Evolutionary conservation across 495 filamentous ascomycete species (phyloP).

Genomic region (Penicillium taxi): DNA sequence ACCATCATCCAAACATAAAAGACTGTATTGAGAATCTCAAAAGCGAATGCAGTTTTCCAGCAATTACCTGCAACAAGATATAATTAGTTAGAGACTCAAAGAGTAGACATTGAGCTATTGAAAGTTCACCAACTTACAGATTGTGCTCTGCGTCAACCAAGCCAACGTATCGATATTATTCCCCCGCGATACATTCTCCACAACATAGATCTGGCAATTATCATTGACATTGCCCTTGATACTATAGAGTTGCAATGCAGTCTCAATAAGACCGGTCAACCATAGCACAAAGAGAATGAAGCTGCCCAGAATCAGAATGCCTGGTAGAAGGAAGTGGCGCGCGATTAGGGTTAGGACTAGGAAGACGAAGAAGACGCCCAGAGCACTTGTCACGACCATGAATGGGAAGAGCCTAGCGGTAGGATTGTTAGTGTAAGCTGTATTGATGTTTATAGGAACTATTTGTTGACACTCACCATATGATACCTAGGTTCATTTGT

Average conservation of each 20-base stretch:
- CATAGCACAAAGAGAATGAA: constrained; percentile 94
- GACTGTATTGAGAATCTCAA: constrained; percentile 67
- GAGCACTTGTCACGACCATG: constrained; percentile 63
- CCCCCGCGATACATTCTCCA: constrained; percentile 46
- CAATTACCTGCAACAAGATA: constrained; percentile 34
- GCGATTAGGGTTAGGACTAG: constrained; percentile 64
- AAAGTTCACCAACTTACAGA: constrained; percentile 64
- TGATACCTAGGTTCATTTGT: constrained; percentile 58
- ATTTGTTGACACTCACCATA: constrained; percentile 58
- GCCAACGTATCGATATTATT: constrained; percentile 66
- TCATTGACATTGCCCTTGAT: constrained; percentile 63
- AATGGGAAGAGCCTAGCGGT: constrained; percentile 81
- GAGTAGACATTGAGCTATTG: neutral
- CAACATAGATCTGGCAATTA: constrained; percentile 71
- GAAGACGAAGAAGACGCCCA: constrained; percentile 68
- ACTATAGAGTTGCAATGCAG: constrained; percentile 81
- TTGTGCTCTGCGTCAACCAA: constrained; percentile 78
- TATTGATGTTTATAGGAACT: neutral
- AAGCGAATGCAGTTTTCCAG: constrained; percentile 54
- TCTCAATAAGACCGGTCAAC: constrained; percentile 86
- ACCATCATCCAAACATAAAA: constrained; percentile 94
- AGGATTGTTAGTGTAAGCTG: constrained; percentile 7
- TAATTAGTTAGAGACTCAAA: constrained; percentile 1
- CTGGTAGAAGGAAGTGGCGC: constrained; percentile 74
- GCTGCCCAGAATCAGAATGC: constrained; percentile 79